Conservation (phyloP, 345 rosid genomes). For the Theobroma cacao region DNA sequence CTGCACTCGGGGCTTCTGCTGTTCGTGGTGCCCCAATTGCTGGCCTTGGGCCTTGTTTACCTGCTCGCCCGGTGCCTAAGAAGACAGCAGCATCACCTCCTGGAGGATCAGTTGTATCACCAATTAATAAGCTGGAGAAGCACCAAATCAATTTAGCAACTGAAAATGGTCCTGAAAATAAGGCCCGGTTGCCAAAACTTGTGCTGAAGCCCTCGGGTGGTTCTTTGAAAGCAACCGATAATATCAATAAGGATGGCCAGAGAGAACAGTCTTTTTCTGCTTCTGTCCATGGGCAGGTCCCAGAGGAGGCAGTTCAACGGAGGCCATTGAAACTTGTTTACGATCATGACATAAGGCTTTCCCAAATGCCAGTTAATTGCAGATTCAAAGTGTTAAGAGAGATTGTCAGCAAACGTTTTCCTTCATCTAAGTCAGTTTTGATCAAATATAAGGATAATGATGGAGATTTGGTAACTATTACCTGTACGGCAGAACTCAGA, state of each 20-base stretch:
- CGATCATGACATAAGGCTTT: constrained; percentile 87
- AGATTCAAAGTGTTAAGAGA: constrained; percentile 75
- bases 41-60: constrained; percentile 93
- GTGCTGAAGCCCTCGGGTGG: constrained; percentile 52
- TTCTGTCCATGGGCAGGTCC: constrained; percentile 24
- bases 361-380: constrained; percentile 87
- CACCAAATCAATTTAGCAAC: constrained; percentile 26
- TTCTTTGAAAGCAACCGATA: constrained; percentile 41
- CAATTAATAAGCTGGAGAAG: constrained; percentile 49
- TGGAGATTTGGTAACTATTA: constrained; percentile 90
- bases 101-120: constrained; percentile 35
- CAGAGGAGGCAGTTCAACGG: constrained; percentile 42
- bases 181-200: constrained; percentile 51
- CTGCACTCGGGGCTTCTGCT: constrained; percentile 98
- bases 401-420: constrained; percentile 70
- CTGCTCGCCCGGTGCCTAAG: constrained; percentile 69
- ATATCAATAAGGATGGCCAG: constrained; percentile 23
- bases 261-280: constrained; percentile 32
- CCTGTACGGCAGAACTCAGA: constrained; percentile 72
- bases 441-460: constrained; percentile 85
- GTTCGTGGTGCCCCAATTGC: constrained; percentile 87
- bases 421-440: constrained; percentile 83
- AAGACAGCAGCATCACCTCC: constrained; percentile 44
- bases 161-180: constrained; percentile 60
- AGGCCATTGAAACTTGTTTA: constrained; percentile 90